Percentiles rank a stretch among this genome's conserved stretches.
Conservation (phyloP, 2,329 filamentous ascomycete species). For the Sphaerulina vaccinii region DNA sequence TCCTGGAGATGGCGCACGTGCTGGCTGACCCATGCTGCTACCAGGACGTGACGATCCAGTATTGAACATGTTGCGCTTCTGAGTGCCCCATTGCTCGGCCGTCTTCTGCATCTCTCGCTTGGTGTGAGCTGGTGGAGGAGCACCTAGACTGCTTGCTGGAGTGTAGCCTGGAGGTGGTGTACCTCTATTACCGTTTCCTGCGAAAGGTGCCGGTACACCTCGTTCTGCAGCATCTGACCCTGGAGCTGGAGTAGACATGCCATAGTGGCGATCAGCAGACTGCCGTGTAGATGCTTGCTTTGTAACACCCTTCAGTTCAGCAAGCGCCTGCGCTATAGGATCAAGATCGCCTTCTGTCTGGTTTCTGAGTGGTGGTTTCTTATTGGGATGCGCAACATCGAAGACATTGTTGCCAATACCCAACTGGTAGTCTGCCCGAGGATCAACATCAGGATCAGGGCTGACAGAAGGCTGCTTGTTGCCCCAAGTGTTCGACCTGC, state of each 20-base stretch:
- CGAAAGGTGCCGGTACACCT: slow-evolving; percentile 47
- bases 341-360: slow-evolving; percentile 60
- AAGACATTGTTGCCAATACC: slow-evolving; percentile 97
- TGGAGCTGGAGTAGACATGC: slow-evolving; percentile 76
- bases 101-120: slow-evolving; percentile 94
- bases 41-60: slow-evolving; percentile 33
- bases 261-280: slow-evolving; percentile 93
- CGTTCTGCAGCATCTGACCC: slow-evolving; percentile 44
- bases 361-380: slow-evolving; percentile 39
- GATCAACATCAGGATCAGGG: slow-evolving; percentile 73
- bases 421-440: slow-evolving; percentile 85
- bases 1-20: slow-evolving; percentile 62
- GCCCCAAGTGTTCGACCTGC: slow-evolving; percentile 34
- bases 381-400: slow-evolving; percentile 72
- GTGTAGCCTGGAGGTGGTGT: slow-evolving; percentile 89
- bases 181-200: slow-evolving; percentile 53
- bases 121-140: slow-evolving; percentile 88
- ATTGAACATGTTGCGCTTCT: slow-evolving; percentile 77
- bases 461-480: slow-evolving; percentile 39
- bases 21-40: slow-evolving; percentile 34
- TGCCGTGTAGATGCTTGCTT: slow-evolving; percentile 82
- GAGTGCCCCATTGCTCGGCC: slow-evolving; percentile 80
- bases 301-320: slow-evolving; percentile 82
- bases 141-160: slow-evolving; percentile 74
- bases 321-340: slow-evolving; percentile 87